Evolutionary conservation across 1,284 basidiomycete genomes (phyloP).

Genomic region (Moniliophthora roreri): DNA sequence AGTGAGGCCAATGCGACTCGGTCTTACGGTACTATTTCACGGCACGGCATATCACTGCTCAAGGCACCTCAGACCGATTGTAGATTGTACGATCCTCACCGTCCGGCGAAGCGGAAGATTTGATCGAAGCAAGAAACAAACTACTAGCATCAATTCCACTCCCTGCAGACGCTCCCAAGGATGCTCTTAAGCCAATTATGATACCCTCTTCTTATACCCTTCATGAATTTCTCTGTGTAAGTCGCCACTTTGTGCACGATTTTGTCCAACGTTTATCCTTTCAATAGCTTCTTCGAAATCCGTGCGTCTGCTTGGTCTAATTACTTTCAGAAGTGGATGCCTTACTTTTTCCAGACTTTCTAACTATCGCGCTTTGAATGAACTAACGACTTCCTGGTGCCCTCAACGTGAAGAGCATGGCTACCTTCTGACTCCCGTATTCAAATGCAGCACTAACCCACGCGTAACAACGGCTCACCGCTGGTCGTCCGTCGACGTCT

Average conservation of each 20-base stretch:
- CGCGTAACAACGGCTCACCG: constrained; percentile 70
- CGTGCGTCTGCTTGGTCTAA: constrained; percentile 36
- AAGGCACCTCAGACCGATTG: background rate
- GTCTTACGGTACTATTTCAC: constrained; percentile 29
- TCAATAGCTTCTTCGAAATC: constrained; percentile 44
- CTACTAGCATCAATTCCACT: constrained; percentile 59
- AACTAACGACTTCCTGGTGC: constrained; percentile 71
- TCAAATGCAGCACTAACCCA: constrained; percentile 75
- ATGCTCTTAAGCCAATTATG: constrained; percentile 62
- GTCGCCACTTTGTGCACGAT: constrained; percentile 5
- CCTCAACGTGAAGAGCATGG: constrained; percentile 78
- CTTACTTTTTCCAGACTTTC: constrained; percentile 42
- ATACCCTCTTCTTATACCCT: constrained; percentile 62
- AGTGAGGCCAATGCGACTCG: constrained; percentile 59
- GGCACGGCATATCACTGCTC: constrained; percentile 11
- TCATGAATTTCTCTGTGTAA: constrained; percentile 71
- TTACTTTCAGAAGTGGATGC: background rate
- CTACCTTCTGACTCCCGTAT: constrained; percentile 67
- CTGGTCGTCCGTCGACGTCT: constrained; percentile 62
- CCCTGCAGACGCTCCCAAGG: constrained; percentile 59
- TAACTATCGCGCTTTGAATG: constrained; percentile 65
- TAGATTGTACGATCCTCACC: constrained; percentile 19
- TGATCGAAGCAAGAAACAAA: constrained; percentile 52
- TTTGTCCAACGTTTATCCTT: constrained; percentile 14
- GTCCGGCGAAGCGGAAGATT: constrained; percentile 43